Percentiles rank a stretch among this genome's conserved stretches.
Conservation (phyloP, 2,329 filamentous ascomycete species). For the Botryotinia narcissicola region DNA sequence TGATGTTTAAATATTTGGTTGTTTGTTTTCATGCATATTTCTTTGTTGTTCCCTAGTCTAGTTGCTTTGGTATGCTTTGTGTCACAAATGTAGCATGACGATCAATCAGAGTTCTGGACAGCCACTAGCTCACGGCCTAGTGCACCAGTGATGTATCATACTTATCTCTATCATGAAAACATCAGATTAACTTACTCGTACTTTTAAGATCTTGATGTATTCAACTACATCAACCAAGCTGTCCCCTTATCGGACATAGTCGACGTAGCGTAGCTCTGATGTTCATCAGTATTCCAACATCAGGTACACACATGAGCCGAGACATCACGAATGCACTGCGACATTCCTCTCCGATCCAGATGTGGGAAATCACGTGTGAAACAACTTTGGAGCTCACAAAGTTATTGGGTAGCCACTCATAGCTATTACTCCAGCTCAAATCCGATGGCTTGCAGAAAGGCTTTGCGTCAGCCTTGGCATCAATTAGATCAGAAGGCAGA, state of each 20-base stretch:
- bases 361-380: not conserved
- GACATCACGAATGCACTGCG: not conserved
- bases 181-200: not conserved
- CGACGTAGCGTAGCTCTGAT: not conserved
- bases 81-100: not conserved
- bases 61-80: constrained; percentile 13
- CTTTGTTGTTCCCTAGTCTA: not conserved
- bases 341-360: not conserved
- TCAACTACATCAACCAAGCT: not conserved
- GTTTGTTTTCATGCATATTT: not conserved
- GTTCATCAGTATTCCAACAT: not conserved
- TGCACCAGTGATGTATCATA: not conserved
- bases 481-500: constrained; percentile 6
- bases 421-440: constrained; percentile 4
- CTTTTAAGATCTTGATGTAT: not conserved
- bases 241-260: not conserved
- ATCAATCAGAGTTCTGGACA: not conserved
- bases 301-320: not conserved
- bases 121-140: not conserved
- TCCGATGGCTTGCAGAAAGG: constrained; percentile 13
- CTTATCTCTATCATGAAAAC: not conserved
- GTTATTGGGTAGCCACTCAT: constrained; percentile 8
- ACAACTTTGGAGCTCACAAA: not conserved
- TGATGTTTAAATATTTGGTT: not conserved
- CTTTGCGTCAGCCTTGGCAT: not conserved